Evolutionary conservation across 805 yeast species (phyloP).

Genomic region (Kregervanrija delftensis): DNA sequence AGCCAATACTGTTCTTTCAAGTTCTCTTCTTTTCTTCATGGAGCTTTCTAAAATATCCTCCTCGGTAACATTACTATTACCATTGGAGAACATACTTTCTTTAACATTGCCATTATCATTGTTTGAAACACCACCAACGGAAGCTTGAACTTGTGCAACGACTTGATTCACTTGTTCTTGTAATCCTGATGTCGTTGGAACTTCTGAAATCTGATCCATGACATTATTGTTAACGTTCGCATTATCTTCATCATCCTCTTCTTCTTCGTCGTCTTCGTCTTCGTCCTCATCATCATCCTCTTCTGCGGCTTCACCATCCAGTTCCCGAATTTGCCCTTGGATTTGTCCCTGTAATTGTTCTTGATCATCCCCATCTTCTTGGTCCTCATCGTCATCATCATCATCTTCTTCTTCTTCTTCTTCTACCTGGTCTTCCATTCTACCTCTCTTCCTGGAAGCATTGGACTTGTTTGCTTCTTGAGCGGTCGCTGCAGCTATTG

Average conservation of each 20-base stretch:
- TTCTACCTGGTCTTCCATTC: not conserved
- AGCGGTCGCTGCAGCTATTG: constrained; percentile 33
- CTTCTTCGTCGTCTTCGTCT: not conserved
- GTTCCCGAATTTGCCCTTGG: not conserved
- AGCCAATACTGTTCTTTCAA: not conserved
- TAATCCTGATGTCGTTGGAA: too few relatives aligned
- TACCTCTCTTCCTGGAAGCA: not conserved
- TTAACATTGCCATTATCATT: not conserved
- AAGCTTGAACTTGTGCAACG: too few relatives aligned
- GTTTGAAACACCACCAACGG: not conserved
- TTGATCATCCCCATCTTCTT: not conserved
- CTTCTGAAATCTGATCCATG: not conserved
- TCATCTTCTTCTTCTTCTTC: constrained; percentile 1
- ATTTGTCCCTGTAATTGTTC: not conserved
- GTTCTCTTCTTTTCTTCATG: not conserved
- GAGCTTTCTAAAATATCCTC: not conserved
- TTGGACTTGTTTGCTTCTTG: constrained; percentile 12
- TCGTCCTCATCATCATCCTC: not conserved
- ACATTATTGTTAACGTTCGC: not conserved
- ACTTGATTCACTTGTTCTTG: too few relatives aligned
- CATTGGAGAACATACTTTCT: not conserved
- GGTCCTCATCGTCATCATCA: not conserved
- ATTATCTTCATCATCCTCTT: not conserved
- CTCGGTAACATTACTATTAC: too few relatives aligned
- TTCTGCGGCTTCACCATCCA: not conserved